phyloP scores from a whole-genome alignment of 2,329 filamentous ascomycete species.

The Mycosphaerelloides madeirae region DNA sequence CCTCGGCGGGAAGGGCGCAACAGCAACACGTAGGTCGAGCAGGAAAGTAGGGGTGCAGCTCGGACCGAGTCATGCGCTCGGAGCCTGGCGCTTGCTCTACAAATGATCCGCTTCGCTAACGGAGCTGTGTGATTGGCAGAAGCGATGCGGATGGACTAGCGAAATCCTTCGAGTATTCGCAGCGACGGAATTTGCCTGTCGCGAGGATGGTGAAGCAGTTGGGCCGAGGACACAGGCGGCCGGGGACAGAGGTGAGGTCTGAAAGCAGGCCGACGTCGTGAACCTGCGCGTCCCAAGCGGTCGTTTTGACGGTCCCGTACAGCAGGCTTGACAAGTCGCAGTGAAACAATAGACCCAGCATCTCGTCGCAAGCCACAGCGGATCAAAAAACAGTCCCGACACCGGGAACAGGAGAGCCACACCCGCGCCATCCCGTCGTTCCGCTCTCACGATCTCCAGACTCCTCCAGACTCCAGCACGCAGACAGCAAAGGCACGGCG shows the following conservation, averaged over 20 bases:
- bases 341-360: constrained; percentile 18
- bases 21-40: too few species aligned
- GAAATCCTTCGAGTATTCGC: constrained; percentile 18
- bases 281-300: constrained; percentile 2
- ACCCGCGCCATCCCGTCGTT: constrained; percentile 15
- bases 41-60: constrained; percentile 8
- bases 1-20: too few species aligned
- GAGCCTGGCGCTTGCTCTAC: background rate
- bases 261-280: constrained; percentile 2
- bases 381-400: constrained; percentile 9
- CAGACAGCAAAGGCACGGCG: constrained; percentile 1
- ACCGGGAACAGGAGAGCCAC: constrained; percentile 17
- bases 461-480: too few species aligned
- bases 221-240: too few species aligned
- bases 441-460: constrained; percentile 19
- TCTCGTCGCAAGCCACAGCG: constrained; percentile 11
- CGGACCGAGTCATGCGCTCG: constrained; percentile 21
- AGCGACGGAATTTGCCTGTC: too few species aligned
- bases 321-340: constrained; percentile 18
- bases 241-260: constrained; percentile 6
- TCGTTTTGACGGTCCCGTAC: constrained; percentile 10
- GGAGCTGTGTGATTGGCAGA: constrained; percentile 12
- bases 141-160: constrained; percentile 10
- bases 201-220: too few species aligned
- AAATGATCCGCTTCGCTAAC: constrained; percentile 10